Evolutionary conservation across 2,329 filamentous ascomycete species (phyloP).

Genomic region (Epicoccum nigrum): DNA sequence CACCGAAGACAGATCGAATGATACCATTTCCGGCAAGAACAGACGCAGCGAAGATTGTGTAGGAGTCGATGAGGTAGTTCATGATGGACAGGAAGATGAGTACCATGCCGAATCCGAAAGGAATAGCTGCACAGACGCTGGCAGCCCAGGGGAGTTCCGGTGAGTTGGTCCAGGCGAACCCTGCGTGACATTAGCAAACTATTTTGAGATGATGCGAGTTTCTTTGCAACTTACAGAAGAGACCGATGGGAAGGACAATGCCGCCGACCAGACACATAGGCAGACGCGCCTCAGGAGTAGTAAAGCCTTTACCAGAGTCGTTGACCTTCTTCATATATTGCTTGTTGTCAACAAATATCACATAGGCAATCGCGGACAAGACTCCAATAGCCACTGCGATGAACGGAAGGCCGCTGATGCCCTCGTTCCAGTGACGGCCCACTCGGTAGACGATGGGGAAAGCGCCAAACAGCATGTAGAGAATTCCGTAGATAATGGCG

Average conservation of each 20-base stretch:
- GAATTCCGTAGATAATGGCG: conserved; percentile 61
- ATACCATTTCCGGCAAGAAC: conserved; percentile 80
- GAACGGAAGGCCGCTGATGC: conserved; percentile 58
- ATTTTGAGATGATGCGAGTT: not conserved
- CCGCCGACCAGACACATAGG: conserved; percentile 67
- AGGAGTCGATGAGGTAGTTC: conserved; percentile 53
- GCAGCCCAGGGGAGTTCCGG: conserved; percentile 63
- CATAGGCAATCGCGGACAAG: conserved; percentile 62
- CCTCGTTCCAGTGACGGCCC: conserved; percentile 46
- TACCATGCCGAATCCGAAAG: conserved; percentile 66
- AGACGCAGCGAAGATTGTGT: conserved; percentile 78
- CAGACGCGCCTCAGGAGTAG: conserved; percentile 70
- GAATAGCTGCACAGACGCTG: conserved; percentile 57
- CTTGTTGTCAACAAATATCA: conserved; percentile 46
- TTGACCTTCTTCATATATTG: conserved; percentile 50
- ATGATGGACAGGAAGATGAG: conserved; percentile 66
- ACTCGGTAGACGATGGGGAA: conserved; percentile 67
- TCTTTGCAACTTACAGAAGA: conserved; percentile 40
- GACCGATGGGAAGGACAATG: conserved; percentile 62
- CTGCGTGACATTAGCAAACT: not conserved
- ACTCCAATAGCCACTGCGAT: conserved; percentile 73
- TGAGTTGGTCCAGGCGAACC: conserved; percentile 53
- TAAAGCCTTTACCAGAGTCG: conserved; percentile 58
- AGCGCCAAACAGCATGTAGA: conserved; percentile 58
- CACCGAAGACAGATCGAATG: conserved; percentile 76